Base-by-base conservation (phyloP, 768 basidiomycete species). In the Rhizopogon salebrosus region DNA sequence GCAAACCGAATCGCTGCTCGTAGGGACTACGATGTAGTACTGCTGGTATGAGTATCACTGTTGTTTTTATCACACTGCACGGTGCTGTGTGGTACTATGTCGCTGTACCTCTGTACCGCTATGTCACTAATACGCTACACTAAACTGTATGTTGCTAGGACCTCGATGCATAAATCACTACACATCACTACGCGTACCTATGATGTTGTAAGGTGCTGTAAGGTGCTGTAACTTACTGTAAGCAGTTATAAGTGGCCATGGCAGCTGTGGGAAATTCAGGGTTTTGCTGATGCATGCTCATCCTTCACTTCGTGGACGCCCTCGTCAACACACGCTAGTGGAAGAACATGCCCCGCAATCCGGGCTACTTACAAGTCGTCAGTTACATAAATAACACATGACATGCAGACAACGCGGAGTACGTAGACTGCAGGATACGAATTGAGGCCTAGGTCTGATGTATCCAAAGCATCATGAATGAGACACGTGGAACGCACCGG, bases 311-410 rank as follows among this genome's bases (percentile, higher is more conserved):
- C 40, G 8, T 22, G 20, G 26, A 67, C 48, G 10, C 54, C 65
- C 6, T 62, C 75, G 54, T 86, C 84, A n/a, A 74, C 73, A 59
- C 86, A 89, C 0, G 86, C 87, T 1, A 85, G 69, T 1, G 87
- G 85, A 3, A 87, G 72, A 23, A 90, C 73, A 54, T 83, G 84
- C 57, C 91, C 89, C 0, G 82, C 86, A 38, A 92, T 77, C 66
- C 6, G 53, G 45, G 18, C 53, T 48, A 9, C 71, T 69, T 6
- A 68, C 70, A 31, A 68, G 68, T 11, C 78, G 70, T 3, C 80
- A 69, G 26, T 74, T 75, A n/a, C n/a, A n/a, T n/a, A n/a, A 72
- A 62, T 40, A 81, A 63, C 39, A 82, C 79, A 35, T 70, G 71
- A 23, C 55, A 56, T 20, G 80, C 80, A 57, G 36, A 89, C 78